phyloP scores from a whole-genome alignment of 768 basidiomycete species.

The Mycena rebaudengoi region DNA sequence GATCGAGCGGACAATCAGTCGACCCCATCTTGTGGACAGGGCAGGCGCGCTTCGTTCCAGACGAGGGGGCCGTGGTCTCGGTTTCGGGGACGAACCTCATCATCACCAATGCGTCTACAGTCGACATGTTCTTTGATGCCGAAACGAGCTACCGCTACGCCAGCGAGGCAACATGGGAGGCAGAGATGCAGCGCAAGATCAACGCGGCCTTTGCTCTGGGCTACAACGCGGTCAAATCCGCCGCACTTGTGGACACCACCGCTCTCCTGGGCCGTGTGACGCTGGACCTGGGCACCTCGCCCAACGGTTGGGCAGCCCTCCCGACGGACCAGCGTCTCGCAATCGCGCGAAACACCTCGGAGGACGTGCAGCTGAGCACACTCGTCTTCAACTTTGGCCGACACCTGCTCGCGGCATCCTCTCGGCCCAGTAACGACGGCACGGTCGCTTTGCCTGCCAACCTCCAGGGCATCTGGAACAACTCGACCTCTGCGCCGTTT shows the following conservation, averaged over 20 bases:
- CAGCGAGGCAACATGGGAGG: conserved; percentile 8
- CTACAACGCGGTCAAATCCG: conserved; percentile 3
- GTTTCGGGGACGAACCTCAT: conserved; percentile 1
- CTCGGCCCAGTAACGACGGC: background rate
- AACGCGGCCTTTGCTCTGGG: background rate
- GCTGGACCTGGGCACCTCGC: conserved; percentile 10
- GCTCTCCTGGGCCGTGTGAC: background rate
- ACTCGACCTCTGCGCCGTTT: background rate
- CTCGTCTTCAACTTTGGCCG: background rate
- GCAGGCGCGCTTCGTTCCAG: conserved; percentile 10
- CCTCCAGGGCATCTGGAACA: background rate
- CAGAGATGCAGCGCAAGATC: conserved; percentile 10
- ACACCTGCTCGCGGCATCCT: background rate
- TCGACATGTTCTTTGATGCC: conserved; percentile 14
- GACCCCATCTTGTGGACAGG: conserved; percentile 13
- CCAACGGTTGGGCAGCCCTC: background rate
- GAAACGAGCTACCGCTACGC: conserved; percentile 6
- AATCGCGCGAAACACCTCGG: background rate
- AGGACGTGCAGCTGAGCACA: background rate
- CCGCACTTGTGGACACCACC: conserved; percentile 3
- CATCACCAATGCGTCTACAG: conserved; percentile 5
- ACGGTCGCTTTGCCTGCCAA: background rate
- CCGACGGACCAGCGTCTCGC: background rate
- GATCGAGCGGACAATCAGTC: conserved; percentile 3
- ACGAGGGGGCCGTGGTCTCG: background rate